Evolutionary conservation across 192 early-diverging fungal species (phyloP), one percentile per base, ranked within the genome.

Genomic region (Coemansia sp.): DNA sequence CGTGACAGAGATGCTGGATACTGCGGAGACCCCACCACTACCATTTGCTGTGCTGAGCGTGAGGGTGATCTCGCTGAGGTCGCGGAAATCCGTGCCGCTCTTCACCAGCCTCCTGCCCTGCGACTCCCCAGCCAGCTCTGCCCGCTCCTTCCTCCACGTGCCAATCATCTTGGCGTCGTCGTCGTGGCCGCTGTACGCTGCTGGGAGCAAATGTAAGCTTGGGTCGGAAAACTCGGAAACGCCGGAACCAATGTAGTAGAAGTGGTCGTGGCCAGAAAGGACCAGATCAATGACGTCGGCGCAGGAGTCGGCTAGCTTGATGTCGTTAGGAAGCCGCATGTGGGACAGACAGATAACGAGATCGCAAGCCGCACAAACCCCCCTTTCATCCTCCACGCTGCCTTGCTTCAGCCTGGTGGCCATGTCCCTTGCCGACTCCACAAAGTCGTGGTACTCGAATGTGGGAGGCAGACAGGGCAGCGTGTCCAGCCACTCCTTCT

Each of bases 251-350:
- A 89, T 49, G 48, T 86, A 88, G 69, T 89, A 90, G 61, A 88
- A 87, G 61, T 90, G 89, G 68, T 90, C 89, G 74, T 90, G 89
- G 6, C 89, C 90, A 42, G 88, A 88, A 16, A 92, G 81, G n/a
- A 90, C 70, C 42, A 92, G 61, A 74, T 92, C 90, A 17, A 92
- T 79, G 13, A 86, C 83, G 10, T 77, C 86, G 7, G 68, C 54
- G 44, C 86, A 86, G 16, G 66, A 60, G 45, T 71, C 75, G 7
- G 84, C 84, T 19, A 92, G 67, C 58, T 75, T 82, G 25, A 87
- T 72, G 69, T 92, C 89, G 70, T 90, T 89, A 16, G 84, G 86
- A n/a, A 90, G 65, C 0, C 90, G 84, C 86, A 89, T 90, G 62
- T 92, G 90, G 41, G 90, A 87, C 46, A 92, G 66, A n/a, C 89